Base-by-base conservation (phyloP, 2,329 filamentous ascomycete genomes). In the Sclerotiophoma versabilis region DNA sequence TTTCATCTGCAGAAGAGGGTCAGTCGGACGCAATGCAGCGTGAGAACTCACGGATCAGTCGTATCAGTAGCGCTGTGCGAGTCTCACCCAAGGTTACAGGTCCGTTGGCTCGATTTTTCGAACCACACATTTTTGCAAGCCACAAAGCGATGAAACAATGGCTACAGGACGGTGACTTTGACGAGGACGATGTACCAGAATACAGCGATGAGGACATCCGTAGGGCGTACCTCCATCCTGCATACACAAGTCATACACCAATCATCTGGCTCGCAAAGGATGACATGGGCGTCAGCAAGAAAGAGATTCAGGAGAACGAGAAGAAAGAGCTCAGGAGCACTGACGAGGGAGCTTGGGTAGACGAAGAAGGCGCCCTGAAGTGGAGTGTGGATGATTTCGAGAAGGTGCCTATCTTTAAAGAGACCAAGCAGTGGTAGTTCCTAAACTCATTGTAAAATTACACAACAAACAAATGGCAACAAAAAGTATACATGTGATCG, bases 181-280 rank as follows among this genome's bases (percentile, higher is more conserved):
- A 72, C 23, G 62, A 68, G 19, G 68, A 71, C 10, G 64, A 72
- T 45, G 58, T 70, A 12, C 71, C 69, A 2, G 56, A 70, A 26
- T 75, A 75, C 41, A 66, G 48, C 15, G 71, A 74, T 11, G 69
- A 72, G 4, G 65, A 69, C 23, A 6, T 74, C 7, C 64, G 66
- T 26, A 75, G 70, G 39, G 73, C 71, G 23, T 75, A 75, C 43
- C 38, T 70, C 20, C 68, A 75, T 42, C 73, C 73, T 3, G 71
- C 66, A 25, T 70, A 70, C 22, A 68, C 69, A n/a, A 71, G 65
- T 34, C 60, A 60, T 34, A 71, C 70, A 33, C 70, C 73, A 0
- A 26, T 70, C n/a, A 58, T 74, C 7, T 75, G 73, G 72, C 22
- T 75, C 15, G 64, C 71, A 15, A 68, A 54, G 41, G 73, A 75